These are phyloP conservation scores for Zymoseptoria passerinii DNA, from an alignment of 2,329 filamentous ascomycete species.

Conservation along the genomic window DNA sequence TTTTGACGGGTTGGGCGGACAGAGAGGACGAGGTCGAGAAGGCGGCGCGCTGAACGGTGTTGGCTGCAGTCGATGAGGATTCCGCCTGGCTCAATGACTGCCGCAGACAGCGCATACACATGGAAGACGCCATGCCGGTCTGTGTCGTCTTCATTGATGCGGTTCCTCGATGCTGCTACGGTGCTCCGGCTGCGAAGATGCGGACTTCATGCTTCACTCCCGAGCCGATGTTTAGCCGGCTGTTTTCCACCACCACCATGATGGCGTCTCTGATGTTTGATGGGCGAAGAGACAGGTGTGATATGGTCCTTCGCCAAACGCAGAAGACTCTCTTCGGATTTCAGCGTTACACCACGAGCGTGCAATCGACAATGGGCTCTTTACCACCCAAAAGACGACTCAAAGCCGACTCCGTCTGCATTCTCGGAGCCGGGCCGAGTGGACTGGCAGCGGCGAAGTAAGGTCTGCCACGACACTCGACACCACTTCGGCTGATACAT, in stretches of 20 bases:
- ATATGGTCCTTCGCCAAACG: background rate
- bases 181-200: background rate
- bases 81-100: constrained; percentile 16
- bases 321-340: background rate
- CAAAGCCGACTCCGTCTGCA: constrained; percentile 54
- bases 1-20: constrained; percentile 18
- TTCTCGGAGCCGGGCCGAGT: constrained; percentile 75
- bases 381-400: constrained; percentile 19
- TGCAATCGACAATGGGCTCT: constrained; percentile 10
- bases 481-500: background rate
- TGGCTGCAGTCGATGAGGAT: constrained; percentile 1
- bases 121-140: constrained; percentile 18
- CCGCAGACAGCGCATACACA: constrained; percentile 22
- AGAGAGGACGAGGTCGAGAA: constrained; percentile 28
- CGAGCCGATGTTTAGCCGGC: background rate
- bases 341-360: background rate
- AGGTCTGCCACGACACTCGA: constrained; percentile 4
- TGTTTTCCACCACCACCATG: background rate
- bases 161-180: background rate
- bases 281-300: background rate
- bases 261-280: background rate
- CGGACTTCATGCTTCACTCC: background rate
- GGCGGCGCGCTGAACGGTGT: constrained; percentile 17
- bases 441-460: constrained; percentile 70
- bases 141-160: background rate